Evolutionary conservation across 108 stramenopile genomes (phyloP).

Genomic region (Schizochytrium sp.): DNA sequence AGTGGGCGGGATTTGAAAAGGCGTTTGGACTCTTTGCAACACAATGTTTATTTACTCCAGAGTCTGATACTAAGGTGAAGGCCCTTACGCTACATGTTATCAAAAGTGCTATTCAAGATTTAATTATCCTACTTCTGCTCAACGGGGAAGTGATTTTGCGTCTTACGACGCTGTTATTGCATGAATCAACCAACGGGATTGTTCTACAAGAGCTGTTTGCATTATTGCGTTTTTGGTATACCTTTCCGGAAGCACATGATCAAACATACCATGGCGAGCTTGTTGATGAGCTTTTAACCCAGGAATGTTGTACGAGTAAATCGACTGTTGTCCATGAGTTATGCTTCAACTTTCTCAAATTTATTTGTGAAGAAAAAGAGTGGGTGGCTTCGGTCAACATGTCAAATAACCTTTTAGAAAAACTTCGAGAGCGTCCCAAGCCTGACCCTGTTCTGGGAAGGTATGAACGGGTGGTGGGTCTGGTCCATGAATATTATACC

Average conservation of each 20-base stretch:
- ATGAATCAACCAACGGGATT: background rate
- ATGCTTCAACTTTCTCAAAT: background rate
- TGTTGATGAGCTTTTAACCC: background rate
- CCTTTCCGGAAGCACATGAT: background rate
- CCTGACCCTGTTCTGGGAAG: background rate
- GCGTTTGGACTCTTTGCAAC: too few species aligned
- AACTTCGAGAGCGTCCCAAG: constrained; percentile 2
- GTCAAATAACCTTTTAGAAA: background rate
- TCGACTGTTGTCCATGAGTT: background rate
- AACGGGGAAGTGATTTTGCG: background rate
- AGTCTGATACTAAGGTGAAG: too few species aligned
- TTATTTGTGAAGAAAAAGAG: background rate
- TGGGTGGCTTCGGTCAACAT: background rate
- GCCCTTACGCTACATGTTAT: too few species aligned
- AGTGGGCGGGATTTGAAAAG: background rate
- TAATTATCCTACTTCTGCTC: background rate
- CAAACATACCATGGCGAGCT: background rate
- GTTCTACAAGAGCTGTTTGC: background rate
- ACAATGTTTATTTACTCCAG: too few species aligned
- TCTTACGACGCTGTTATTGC: background rate
- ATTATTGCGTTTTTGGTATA: background rate
- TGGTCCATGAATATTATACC: background rate
- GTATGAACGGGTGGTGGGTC: background rate
- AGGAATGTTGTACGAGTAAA: background rate
- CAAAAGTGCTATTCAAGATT: too few species aligned